Conservation (phyloP, 345 rosid genomes). For the Zanthoxylum bungeanum region DNA sequence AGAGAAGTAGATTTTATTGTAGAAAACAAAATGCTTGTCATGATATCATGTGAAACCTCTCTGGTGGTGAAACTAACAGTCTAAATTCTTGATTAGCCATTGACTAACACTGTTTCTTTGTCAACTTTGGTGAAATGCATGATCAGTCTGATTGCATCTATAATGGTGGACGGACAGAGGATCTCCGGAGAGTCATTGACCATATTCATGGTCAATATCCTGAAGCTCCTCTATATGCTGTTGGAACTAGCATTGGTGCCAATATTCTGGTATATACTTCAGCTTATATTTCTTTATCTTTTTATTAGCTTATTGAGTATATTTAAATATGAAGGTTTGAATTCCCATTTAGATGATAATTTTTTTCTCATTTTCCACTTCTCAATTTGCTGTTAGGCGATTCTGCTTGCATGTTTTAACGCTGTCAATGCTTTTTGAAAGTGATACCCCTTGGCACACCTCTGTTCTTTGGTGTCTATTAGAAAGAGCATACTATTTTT, state of each 20-base stretch:
- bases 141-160: slow-evolving; percentile 48
- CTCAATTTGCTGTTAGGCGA: background rate
- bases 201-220: slow-evolving; percentile 28
- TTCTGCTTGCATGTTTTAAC: background rate
- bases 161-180: slow-evolving; percentile 48
- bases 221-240: slow-evolving; percentile 37
- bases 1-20: background rate
- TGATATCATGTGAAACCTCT: background rate
- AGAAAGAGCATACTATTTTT: background rate
- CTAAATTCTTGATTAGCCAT: background rate
- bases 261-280: slow-evolving; percentile 35
- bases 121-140: slow-evolving; percentile 16
- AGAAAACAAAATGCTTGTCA: background rate
- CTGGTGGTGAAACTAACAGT: background rate
- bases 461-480: background rate
- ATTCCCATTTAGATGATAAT: background rate
- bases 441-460: background rate
- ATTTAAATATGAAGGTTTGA: background rate
- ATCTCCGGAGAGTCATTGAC: slow-evolving; percentile 24
- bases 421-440: background rate
- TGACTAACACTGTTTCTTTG: slow-evolving; percentile 17
- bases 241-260: slow-evolving; percentile 46
- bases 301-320: background rate
- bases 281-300: background rate
- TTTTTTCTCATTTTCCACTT: background rate